Conservation (phyloP, 495 filamentous ascomycete genomes). For the Neurospora africana region DNA sequence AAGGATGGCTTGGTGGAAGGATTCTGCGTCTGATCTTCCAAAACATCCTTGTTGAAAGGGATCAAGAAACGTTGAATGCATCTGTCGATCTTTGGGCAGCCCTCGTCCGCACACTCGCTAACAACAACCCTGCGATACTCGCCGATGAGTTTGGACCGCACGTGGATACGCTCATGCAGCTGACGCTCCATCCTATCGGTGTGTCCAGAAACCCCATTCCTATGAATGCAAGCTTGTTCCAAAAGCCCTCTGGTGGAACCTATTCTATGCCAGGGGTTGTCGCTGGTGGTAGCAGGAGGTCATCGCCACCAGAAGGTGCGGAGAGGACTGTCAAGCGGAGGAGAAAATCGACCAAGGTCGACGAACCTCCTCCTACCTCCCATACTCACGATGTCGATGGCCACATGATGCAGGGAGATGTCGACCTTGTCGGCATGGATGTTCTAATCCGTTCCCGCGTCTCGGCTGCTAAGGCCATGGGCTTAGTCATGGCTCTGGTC, state of each 20-base stretch:
- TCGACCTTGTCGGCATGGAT: constrained; percentile 85
- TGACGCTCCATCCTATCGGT: constrained; percentile 83
- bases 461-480: constrained; percentile 73
- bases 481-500: constrained; percentile 57
- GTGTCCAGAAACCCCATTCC: constrained; percentile 79
- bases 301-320: constrained; percentile 47
- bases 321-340: constrained; percentile 54
- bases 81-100: constrained; percentile 84
- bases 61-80: constrained; percentile 59
- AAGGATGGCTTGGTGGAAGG: constrained; percentile 86
- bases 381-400: constrained; percentile 90
- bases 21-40: constrained; percentile 84
- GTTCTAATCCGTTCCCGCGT: constrained; percentile 81
- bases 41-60: constrained; percentile 87
- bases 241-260: constrained; percentile 84
- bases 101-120: constrained; percentile 56
- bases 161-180: constrained; percentile 62
- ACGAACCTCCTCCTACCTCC: constrained; percentile 46
- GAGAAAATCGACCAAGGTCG: constrained; percentile 72
- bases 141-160: constrained; percentile 57
- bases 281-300: constrained; percentile 40
- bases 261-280: constrained; percentile 46
- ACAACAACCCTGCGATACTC: constrained; percentile 46
- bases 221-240: constrained; percentile 80
- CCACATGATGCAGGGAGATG: constrained; percentile 93